A percentile compares a stretch with the other conserved stretches of the same genome.
phyloP scores from a whole-genome alignment of 1,284 basidiomycete species.

The Trichosporon coremiiforme region DNA sequence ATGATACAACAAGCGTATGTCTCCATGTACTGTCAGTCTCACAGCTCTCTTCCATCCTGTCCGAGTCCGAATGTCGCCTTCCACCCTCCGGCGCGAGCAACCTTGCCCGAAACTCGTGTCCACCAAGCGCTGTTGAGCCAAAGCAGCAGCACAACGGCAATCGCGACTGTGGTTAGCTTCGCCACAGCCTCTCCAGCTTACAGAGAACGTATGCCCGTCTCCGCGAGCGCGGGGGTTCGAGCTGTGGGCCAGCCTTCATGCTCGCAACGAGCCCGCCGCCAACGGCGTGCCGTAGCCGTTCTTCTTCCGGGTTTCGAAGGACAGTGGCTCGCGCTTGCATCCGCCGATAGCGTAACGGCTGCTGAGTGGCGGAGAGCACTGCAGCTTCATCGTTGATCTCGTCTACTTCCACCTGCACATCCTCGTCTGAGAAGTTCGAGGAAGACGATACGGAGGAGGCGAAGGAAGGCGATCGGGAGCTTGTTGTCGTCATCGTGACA shows the following conservation, averaged over 20 bases:
- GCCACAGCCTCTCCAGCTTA: slow-evolving; percentile 13
- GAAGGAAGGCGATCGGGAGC: not conserved
- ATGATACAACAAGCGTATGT: not conserved
- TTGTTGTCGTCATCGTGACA: not conserved
- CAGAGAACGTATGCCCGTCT: slow-evolving; percentile 21
- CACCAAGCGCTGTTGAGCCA: slow-evolving; percentile 35
- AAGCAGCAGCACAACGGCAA: slow-evolving; percentile 34
- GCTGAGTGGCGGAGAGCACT: not conserved
- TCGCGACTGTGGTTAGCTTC: slow-evolving; percentile 27
- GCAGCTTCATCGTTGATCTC: slow-evolving; percentile 6
- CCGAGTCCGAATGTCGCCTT: not conserved
- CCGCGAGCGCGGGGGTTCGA: not conserved
- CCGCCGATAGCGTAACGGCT: not conserved
- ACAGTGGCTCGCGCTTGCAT: not conserved
- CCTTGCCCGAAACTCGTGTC: slow-evolving; percentile 24
- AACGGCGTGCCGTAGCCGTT: slow-evolving; percentile 28
- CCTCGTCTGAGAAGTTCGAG: not conserved
- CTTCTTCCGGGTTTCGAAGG: not conserved
- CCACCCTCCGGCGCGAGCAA: slow-evolving; percentile 27
- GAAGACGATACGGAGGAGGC: not conserved
- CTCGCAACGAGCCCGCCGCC: slow-evolving; percentile 41
- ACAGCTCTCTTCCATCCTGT: not conserved
- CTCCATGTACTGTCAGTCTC: not conserved
- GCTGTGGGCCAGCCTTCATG: slow-evolving; percentile 41
- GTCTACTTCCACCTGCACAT: not conserved